Evolutionary conservation across 2,329 filamentous ascomycete genomes (phyloP).

Genomic region (Mycogone perniciosa): DNA sequence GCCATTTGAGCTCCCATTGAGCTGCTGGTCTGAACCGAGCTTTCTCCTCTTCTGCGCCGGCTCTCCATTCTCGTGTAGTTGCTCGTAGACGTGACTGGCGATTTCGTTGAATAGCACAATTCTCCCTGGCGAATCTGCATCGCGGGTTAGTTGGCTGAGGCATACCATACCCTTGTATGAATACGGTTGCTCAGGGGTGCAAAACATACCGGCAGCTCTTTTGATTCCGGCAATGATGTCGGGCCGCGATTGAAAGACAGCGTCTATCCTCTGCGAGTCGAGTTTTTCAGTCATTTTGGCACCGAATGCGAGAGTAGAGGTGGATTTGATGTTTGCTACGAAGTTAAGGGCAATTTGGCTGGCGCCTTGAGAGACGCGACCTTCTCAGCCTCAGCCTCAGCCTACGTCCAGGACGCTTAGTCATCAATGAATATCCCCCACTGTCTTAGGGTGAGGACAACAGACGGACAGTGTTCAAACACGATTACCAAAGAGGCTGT

Average conservation of each 20-base stretch:
- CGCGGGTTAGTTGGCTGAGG: not conserved
- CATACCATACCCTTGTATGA: not conserved
- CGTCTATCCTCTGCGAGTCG: constrained; percentile 43
- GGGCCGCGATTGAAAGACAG: constrained; percentile 49
- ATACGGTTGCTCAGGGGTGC: not conserved
- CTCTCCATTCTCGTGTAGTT: constrained; percentile 34
- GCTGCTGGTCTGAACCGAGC: constrained; percentile 37
- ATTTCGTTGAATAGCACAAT: constrained; percentile 53
- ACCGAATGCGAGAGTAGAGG: not conserved
- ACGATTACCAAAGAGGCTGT: not conserved
- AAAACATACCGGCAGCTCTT: constrained; percentile 43
- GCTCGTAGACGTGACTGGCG: constrained; percentile 42
- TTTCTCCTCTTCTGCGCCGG: constrained; percentile 48
- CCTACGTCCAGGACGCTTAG: constrained; percentile 8
- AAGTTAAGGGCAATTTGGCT: not conserved
- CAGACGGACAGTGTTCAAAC: not conserved
- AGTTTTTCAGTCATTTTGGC: constrained; percentile 38
- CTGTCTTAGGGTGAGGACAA: not conserved
- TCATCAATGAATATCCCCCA: constrained; percentile 4
- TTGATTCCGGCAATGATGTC: constrained; percentile 51
- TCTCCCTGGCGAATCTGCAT: constrained; percentile 43
- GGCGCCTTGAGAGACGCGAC: constrained; percentile 5
- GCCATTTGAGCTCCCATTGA: constrained; percentile 17
- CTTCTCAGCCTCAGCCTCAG: not conserved
- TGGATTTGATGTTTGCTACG: not conserved